Conservation (phyloP, 1,284 basidiomycete species). For the Schizophyllum commune region DNA sequence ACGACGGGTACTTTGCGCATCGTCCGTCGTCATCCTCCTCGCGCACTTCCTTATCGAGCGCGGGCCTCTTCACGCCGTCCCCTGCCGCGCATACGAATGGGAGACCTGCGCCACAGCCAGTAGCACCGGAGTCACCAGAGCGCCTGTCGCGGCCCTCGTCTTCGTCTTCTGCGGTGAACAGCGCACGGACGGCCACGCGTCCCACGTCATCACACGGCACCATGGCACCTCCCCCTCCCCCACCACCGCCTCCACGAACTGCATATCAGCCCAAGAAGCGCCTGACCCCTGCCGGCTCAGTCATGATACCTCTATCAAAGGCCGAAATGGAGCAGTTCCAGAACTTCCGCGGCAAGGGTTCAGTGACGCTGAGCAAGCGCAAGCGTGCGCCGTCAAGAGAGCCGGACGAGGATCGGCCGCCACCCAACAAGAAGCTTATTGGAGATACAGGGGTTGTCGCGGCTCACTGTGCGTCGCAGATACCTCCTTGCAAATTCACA, state of each 20-base stretch:
- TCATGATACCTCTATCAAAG: slow-evolving; percentile 56
- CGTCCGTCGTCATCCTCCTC: slow-evolving; percentile 16
- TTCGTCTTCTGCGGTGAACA: slow-evolving; percentile 20
- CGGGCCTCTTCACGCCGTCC: slow-evolving; percentile 13
- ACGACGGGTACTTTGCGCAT: slow-evolving; percentile 16
- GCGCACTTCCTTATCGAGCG: slow-evolving; percentile 19
- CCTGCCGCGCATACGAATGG: slow-evolving; percentile 10
- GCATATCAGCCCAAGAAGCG: slow-evolving; percentile 63
- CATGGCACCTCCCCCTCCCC: slow-evolving; percentile 20
- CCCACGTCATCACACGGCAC: background rate
- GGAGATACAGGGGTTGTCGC: slow-evolving; percentile 65
- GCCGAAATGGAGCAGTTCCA: slow-evolving; percentile 57
- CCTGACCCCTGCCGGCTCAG: slow-evolving; percentile 49
- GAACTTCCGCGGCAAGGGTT: slow-evolving; percentile 50
- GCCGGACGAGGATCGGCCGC: slow-evolving; percentile 29
- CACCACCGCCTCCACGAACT: slow-evolving; percentile 24
- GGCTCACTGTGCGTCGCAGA: slow-evolving; percentile 54
- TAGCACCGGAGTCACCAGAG: slow-evolving; percentile 21
- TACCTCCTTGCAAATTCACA: slow-evolving; percentile 3
- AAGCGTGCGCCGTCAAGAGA: slow-evolving; percentile 43
- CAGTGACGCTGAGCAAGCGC: slow-evolving; percentile 37
- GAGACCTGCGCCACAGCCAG: slow-evolving; percentile 13
- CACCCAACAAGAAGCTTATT: slow-evolving; percentile 42
- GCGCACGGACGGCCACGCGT: slow-evolving; percentile 13
- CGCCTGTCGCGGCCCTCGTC: slow-evolving; percentile 21